Base-by-base conservation (phyloP, 2,329 filamentous ascomycete species). In the Ophiocordyceps camponoti-floridani region DNA sequence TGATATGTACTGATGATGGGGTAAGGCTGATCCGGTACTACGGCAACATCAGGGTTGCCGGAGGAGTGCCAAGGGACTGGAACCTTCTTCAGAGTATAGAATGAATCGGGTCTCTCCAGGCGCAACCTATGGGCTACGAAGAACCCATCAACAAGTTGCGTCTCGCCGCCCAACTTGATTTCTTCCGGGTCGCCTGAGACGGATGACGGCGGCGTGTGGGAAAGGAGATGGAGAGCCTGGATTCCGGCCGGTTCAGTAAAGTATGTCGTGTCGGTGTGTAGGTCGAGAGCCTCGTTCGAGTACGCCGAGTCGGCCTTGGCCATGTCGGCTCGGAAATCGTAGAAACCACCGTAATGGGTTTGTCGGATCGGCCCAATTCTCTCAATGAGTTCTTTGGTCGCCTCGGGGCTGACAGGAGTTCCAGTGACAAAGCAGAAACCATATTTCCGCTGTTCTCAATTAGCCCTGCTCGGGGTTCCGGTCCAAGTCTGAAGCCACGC, bases 241-340 rank as follows among this genome's bases (percentile, higher is more conserved):
- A 98, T 72, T 10, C 89, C 86, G 2, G 84, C 80, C 0, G 91
- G 89, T 50, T 96, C 89, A 19, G 78, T 87, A 64, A 96, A 96
- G 62, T 98, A 96, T 1, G 89, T 94, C 7, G 77, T 96, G 63
- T 98, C 91, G 1, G 89, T 96, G 61, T 98, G 91, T 1, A 84
- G 81, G 18, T 78, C 76, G 3, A 98, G 73, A 1, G 79, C 79
- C 43, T 91, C 70, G 53, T 82, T 86, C 2, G 89, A 95, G 64
- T 96, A 98, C 4, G 87, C 87, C 2, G 84, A 93, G 56, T 94
- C 87, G 51, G 88, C 88, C 56, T 82, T 82, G 27, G 85, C 81
- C 23, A 95, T 73, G 60, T 95, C 84, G 5, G 88, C 82, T 1
- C 84, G 84, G 60, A 96, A 96, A 62, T 95, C 89, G 54, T 74